Evolutionary conservation across 1,284 basidiomycete genomes (phyloP).

Genomic region (Naganishia albida): DNA sequence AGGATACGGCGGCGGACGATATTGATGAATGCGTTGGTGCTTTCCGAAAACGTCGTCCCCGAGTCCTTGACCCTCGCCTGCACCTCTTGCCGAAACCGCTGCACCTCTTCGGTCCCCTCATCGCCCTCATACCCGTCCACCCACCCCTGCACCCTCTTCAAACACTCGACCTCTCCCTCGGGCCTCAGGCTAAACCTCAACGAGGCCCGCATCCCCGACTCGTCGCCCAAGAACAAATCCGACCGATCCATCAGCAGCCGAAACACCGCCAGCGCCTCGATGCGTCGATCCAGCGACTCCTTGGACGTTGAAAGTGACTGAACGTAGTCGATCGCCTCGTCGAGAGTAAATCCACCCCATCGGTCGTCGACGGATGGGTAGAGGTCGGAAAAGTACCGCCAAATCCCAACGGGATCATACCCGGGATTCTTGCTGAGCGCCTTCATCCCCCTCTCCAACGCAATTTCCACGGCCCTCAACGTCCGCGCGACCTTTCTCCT

Average conservation of each 20-base stretch:
- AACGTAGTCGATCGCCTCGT: slow-evolving; percentile 40
- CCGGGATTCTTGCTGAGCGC: neutral
- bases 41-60: slow-evolving; percentile 9
- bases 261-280: slow-evolving; percentile 68
- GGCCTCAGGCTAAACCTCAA: slow-evolving; percentile 73
- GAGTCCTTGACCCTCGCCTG: slow-evolving; percentile 36
- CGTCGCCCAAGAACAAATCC: slow-evolving; percentile 66
- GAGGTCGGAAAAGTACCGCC: slow-evolving; percentile 38
- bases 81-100: slow-evolving; percentile 49
- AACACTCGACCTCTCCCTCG: slow-evolving; percentile 60
- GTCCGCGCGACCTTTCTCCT: slow-evolving; percentile 10
- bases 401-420: slow-evolving; percentile 35
- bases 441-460: slow-evolving; percentile 41
- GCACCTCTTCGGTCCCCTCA: slow-evolving; percentile 60
- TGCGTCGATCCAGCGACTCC: slow-evolving; percentile 33
- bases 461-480: slow-evolving; percentile 29
- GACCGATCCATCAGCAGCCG: slow-evolving; percentile 68
- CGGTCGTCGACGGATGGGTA: slow-evolving; percentile 21
- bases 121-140: slow-evolving; percentile 44
- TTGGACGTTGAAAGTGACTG: slow-evolving; percentile 32
- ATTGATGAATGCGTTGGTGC: slow-evolving; percentile 59
- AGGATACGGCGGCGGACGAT: slow-evolving; percentile 68
- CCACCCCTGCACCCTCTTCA: slow-evolving; percentile 63
- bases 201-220: slow-evolving; percentile 60
- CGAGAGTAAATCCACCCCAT: slow-evolving; percentile 38